phyloP scores from a whole-genome alignment of 1,284 basidiomycete species.

The Xerocomus minutiporus region DNA sequence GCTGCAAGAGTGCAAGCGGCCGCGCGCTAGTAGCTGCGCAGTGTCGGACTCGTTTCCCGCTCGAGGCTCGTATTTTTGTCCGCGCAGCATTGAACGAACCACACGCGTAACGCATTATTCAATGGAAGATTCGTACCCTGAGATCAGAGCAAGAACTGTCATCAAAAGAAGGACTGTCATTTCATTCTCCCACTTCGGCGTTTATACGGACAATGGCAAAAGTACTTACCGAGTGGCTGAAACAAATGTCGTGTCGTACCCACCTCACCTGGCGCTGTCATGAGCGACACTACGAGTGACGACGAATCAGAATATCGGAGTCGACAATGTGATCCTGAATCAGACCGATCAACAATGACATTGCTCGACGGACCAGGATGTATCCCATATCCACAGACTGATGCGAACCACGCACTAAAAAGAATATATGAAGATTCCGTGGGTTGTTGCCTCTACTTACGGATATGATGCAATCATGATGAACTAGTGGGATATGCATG shows the following conservation, averaged over 20 bases:
- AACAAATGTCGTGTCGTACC: not conserved
- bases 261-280: not conserved
- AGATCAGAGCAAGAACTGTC: not conserved
- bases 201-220: not conserved
- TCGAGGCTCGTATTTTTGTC: not conserved
- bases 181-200: not conserved
- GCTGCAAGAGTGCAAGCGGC: no score
- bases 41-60: not conserved
- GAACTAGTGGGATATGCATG: not conserved
- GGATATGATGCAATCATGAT: slow-evolving; percentile 4
- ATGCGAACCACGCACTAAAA: slow-evolving; percentile 2
- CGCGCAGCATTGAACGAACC: not conserved
- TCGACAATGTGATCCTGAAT: not conserved
- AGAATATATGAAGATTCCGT: slow-evolving; percentile 2
- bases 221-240: not conserved
- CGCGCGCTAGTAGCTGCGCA: not conserved
- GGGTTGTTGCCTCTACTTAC: not conserved
- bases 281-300: not conserved
- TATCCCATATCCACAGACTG: not conserved
- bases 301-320: not conserved
- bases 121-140: not conserved
- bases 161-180: not conserved
- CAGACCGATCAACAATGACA: not conserved
- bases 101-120: not conserved
- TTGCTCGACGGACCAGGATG: not conserved